Evolutionary conservation across 139 green algal species (phyloP).

Genomic region (Pleodorina starrii): DNA sequence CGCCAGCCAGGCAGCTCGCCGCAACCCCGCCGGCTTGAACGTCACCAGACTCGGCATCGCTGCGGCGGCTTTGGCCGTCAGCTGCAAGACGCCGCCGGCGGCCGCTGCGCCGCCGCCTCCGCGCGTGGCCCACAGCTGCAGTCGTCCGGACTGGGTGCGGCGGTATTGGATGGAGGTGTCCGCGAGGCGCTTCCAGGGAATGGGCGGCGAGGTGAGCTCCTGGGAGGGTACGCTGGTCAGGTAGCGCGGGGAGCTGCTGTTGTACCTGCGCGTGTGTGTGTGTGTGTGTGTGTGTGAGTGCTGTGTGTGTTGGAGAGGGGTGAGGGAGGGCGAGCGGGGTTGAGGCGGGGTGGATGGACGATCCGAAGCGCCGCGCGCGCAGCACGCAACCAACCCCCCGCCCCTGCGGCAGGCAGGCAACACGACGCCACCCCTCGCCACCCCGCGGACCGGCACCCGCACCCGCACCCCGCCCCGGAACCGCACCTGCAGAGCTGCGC

Average conservation of each 20-base stretch:
- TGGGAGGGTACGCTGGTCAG: conserved; percentile 34
- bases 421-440: too few species aligned
- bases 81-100: background rate
- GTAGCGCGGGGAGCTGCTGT: conserved; percentile 32
- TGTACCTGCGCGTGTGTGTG: too few species aligned
- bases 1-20: conserved; percentile 11
- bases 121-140: conserved; percentile 30
- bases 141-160: background rate
- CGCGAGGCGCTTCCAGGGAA: conserved; percentile 18
- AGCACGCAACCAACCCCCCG: too few species aligned
- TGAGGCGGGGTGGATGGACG: too few species aligned
- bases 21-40: conserved; percentile 12
- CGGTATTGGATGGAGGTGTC: conserved; percentile 23
- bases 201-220: conserved; percentile 27
- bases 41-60: conserved; percentile 18
- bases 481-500: conserved; percentile 30
- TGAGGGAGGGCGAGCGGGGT: too few species aligned
- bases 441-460: too few species aligned
- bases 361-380: too few species aligned
- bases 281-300: too few species aligned
- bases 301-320: too few species aligned
- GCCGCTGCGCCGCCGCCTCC: background rate
- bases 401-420: too few species aligned
- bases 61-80: background rate
- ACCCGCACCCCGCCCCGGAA: background rate